Base-by-base conservation (phyloP, 1,284 basidiomycete species). In the Sanghuangporus baumii region DNA sequence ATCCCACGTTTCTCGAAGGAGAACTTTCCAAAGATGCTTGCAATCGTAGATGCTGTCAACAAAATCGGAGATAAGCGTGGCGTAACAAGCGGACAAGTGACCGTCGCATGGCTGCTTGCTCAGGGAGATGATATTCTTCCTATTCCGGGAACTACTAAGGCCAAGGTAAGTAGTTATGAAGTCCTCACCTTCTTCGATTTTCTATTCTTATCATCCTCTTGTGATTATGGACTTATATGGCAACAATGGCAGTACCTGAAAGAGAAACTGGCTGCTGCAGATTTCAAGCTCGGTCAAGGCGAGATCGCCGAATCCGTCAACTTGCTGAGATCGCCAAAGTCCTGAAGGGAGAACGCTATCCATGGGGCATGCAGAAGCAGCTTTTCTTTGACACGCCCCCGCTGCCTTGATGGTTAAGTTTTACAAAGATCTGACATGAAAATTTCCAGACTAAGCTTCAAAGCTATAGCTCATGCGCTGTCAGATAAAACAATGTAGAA, bases 81-180 rank as follows among this genome's bases (percentile, higher is more conserved):
- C 20, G 79, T 78, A 3, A 83, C 85, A 0, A 63, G 83, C 0
- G 79, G 81, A 0, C 86, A 88, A 70, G 74, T 86, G 14, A 72
- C 78, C 0, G 74, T 89, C 9, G 84, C 87, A 0, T 89, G 86
- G 86, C 66, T 87, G 16, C 73, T 85, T 20, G 79, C 78, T 14
- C 82, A 82, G 71, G 81, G 80, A 9, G 71, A 75, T 16, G 79
- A 82, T 64, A 74, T 86, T 62, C 74, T 84, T 57, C 78, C 82
- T 0, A 83, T 86, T 65, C 83, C 83, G 1, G 84, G 83, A 0
- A 80, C 78, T 0, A 76, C 73, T 59, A 78, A 73, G 46, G 68
- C 77, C 65, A 76, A 78, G 71, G 78, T 77, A 31, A 20, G 48
- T 23, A 23, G 6, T 6, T 26, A 26, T 9, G 23, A 23, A 23